These are phyloP conservation scores for Salinomyces thailandicus DNA, from an alignment of 2,329 filamentous ascomycete genomes.

Conservation along the genomic window DNA sequence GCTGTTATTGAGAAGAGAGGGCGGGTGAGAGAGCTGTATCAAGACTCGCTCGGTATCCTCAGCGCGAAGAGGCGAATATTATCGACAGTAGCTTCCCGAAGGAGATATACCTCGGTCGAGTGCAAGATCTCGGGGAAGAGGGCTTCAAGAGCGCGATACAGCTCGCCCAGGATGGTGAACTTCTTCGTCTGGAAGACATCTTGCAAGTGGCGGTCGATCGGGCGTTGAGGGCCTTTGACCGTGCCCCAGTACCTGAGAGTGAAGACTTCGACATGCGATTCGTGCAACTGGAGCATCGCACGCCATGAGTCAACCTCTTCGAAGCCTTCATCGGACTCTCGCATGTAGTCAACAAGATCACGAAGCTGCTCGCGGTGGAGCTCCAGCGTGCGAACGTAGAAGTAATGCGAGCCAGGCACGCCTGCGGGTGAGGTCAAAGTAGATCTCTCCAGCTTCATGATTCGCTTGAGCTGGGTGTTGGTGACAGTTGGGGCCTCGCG, in stretches of 20 bases:
- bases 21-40: not conserved
- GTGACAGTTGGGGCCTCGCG: not conserved
- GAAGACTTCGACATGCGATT: not conserved
- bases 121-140: not conserved
- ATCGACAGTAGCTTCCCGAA: too few relatives aligned
- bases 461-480: not conserved
- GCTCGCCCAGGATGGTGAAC: not conserved
- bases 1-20: constrained; percentile 2
- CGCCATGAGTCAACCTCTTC: not conserved
- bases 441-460: not conserved
- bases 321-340: not conserved
- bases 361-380: not conserved
- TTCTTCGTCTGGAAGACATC: not conserved
- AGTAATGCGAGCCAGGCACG: not conserved
- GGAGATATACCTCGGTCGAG: not conserved
- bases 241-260: not conserved
- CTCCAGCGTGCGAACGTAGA: not conserved
- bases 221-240: not conserved
- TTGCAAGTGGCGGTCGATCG: constrained; percentile 1
- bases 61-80: not conserved
- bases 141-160: not conserved
- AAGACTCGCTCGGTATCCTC: constrained; percentile 2
- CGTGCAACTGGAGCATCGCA: not conserved
- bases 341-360: not conserved
- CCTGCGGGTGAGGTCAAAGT: not conserved